Percentiles rank a stretch among this genome's conserved stretches.
Conservation (phyloP, 192 early-diverging fungal genomes). For the Chytriomyces sp. region DNA sequence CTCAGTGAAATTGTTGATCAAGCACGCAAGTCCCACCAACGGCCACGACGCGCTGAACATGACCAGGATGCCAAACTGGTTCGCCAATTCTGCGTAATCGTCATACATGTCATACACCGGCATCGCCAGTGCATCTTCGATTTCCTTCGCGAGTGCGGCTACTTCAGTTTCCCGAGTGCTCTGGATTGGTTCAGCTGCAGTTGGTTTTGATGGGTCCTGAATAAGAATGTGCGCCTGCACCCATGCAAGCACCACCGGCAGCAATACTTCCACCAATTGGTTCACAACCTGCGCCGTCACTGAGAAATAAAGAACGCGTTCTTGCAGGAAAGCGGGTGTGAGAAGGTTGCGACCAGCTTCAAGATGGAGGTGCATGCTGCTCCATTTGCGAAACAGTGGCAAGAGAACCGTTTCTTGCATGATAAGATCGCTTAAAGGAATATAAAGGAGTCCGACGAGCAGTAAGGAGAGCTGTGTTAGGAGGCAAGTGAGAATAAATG, state of each 20-base stretch:
- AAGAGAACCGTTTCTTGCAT: too few relatives aligned
- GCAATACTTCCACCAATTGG: constrained; percentile 69
- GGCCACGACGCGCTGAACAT: constrained; percentile 88
- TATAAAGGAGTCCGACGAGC: constrained; percentile 84
- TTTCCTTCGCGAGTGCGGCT: constrained; percentile 15
- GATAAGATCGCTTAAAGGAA: constrained; percentile 76
- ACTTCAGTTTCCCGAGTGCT: too few relatives aligned
- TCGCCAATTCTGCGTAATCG: constrained; percentile 92
- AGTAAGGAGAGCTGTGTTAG: constrained; percentile 82
- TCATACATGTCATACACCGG: constrained; percentile 81
- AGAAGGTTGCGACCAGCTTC: constrained; percentile 49
- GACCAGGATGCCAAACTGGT: constrained; percentile 88
- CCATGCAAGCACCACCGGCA: constrained; percentile 62
- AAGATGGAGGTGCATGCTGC: constrained; percentile 11
- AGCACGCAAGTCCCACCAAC: constrained; percentile 74
- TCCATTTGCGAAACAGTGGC: constrained; percentile 43
- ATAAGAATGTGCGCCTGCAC: constrained; percentile 23
- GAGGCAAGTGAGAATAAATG: constrained; percentile 85
- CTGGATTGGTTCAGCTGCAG: neutral
- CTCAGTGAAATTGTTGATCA: constrained; percentile 92
- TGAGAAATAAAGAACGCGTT: constrained; percentile 74
- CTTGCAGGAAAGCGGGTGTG: constrained; percentile 59
- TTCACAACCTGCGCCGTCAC: constrained; percentile 82
- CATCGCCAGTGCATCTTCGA: constrained; percentile 61
- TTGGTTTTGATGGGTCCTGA: constrained; percentile 2